These are phyloP conservation scores for Talaromyces funiculosus DNA, from an alignment of 2,329 filamentous ascomycete species.

Conservation along the genomic window DNA sequence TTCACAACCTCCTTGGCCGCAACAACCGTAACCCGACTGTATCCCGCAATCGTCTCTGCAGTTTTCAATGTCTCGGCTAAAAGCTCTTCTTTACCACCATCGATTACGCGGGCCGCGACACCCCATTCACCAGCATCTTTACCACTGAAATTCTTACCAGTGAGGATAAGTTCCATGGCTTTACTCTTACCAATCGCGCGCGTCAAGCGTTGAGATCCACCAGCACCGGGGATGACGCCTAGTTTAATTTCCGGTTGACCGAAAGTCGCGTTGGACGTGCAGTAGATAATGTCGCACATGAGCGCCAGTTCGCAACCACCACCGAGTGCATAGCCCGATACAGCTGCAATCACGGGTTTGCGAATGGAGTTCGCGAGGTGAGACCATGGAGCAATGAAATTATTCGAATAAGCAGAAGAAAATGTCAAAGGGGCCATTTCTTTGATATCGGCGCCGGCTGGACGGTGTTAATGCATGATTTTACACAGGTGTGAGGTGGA, in stretches of 20 bases:
- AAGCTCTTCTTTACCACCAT: constrained; percentile 67
- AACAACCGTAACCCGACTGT: constrained; percentile 79
- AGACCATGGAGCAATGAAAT: constrained; percentile 96
- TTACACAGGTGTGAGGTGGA: not conserved
- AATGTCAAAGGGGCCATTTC: constrained; percentile 96
- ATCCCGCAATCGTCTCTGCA: constrained; percentile 81
- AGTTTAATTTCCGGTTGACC: constrained; percentile 97
- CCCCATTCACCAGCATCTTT: constrained; percentile 86
- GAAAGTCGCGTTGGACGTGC: constrained; percentile 77
- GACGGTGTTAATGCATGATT: constrained; percentile 6
- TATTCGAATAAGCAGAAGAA: constrained; percentile 74
- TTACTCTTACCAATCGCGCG: constrained; percentile 74
- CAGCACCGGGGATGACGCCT: constrained; percentile 84
- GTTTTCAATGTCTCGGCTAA: constrained; percentile 76
- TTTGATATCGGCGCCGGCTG: constrained; percentile 93
- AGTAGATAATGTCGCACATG: constrained; percentile 96
- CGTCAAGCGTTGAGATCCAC: constrained; percentile 83
- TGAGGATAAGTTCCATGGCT: constrained; percentile 88
- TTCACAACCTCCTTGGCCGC: constrained; percentile 98
- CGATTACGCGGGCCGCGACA: constrained; percentile 75
- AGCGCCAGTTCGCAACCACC: constrained; percentile 95
- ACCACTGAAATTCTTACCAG: constrained; percentile 76
- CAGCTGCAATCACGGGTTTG: constrained; percentile 89
- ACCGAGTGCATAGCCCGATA: constrained; percentile 89
- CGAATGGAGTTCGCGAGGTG: constrained; percentile 75